Evolutionary conservation across 352 stramenopile genomes (phyloP).

Genomic region (Pythium sukuiense): DNA sequence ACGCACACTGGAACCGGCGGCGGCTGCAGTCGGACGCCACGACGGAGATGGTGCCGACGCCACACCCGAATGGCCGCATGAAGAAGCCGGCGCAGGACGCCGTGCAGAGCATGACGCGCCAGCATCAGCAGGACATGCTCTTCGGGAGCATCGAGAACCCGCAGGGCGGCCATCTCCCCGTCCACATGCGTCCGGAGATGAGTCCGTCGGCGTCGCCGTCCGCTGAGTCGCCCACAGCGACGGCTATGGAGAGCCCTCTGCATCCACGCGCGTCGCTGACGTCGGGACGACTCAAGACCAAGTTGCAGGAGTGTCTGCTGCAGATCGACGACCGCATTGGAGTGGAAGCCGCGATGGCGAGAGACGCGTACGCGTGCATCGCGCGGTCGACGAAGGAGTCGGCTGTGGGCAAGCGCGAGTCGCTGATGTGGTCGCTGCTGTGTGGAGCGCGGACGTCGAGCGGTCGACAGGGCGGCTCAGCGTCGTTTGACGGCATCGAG

Average conservation of each 20-base stretch:
- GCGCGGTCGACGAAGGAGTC: constrained; percentile 31
- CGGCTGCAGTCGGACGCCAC: constrained; percentile 16
- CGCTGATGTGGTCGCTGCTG: constrained; percentile 62
- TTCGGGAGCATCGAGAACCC: constrained; percentile 15
- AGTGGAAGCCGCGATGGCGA: constrained; percentile 42
- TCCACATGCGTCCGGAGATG: constrained; percentile 2
- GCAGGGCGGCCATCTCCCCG: constrained; percentile 16
- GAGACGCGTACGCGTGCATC: constrained; percentile 32
- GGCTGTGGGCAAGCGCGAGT: constrained; percentile 29
- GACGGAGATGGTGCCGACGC: constrained; percentile 25
- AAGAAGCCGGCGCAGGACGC: constrained; percentile 17
- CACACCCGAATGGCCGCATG: constrained; percentile 6
- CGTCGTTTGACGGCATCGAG: constrained; percentile 43
- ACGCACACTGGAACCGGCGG: constrained; percentile 27
- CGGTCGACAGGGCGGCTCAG: constrained; percentile 11
- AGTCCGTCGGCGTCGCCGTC: constrained; percentile 2
- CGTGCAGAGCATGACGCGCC: neutral
- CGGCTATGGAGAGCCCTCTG: constrained; percentile 2
- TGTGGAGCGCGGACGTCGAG: constrained; percentile 44
- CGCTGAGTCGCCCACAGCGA: neutral
- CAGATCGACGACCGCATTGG: constrained; percentile 60
- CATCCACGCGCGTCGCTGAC: constrained; percentile 19
- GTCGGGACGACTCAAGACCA: constrained; percentile 51
- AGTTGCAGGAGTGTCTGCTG: constrained; percentile 55
- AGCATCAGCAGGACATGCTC: neutral